A percentile compares a stretch with the other conserved stretches of the same genome.
Evolutionary conservation across 2,329 filamentous ascomycete genomes (phyloP).

Genomic region (Pseudogymnoascus sp.): DNA sequence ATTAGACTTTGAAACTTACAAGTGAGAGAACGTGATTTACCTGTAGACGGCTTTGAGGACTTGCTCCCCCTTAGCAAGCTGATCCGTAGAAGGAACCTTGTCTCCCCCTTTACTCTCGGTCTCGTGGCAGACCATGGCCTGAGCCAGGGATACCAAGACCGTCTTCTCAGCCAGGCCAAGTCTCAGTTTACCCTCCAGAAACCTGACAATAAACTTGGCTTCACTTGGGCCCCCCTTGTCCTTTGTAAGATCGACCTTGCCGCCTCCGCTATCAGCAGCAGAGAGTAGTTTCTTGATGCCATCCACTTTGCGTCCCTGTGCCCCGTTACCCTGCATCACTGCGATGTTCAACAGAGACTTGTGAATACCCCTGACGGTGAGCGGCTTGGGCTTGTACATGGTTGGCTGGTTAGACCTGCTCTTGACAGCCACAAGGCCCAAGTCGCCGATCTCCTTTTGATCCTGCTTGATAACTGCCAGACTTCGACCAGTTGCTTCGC

Average conservation of each 20-base stretch:
- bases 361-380: constrained; percentile 81
- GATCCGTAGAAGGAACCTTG: constrained; percentile 61
- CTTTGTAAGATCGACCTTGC: constrained; percentile 81
- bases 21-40: constrained; percentile 33
- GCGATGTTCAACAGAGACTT: constrained; percentile 83
- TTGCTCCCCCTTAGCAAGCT: constrained; percentile 75
- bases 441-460: constrained; percentile 91
- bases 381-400: constrained; percentile 93
- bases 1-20: constrained; percentile 26
- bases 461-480: constrained; percentile 86
- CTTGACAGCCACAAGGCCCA: constrained; percentile 90
- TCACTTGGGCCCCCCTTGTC: constrained; percentile 93
- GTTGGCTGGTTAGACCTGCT: constrained; percentile 91
- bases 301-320: constrained; percentile 84
- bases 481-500: constrained; percentile 84
- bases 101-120: constrained; percentile 53
- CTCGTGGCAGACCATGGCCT: constrained; percentile 81
- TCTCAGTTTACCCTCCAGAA: constrained; percentile 87
- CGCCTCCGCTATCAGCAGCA: constrained; percentile 65
- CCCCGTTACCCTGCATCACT: constrained; percentile 74
- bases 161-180: constrained; percentile 88
- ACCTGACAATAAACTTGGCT: constrained; percentile 87
- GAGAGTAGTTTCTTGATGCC: constrained; percentile 96
- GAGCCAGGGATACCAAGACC: constrained; percentile 79
- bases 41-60: constrained; percentile 87